Conservation (phyloP, 2,329 filamentous ascomycete species). For the Teratosphaeria gauchensis region DNA sequence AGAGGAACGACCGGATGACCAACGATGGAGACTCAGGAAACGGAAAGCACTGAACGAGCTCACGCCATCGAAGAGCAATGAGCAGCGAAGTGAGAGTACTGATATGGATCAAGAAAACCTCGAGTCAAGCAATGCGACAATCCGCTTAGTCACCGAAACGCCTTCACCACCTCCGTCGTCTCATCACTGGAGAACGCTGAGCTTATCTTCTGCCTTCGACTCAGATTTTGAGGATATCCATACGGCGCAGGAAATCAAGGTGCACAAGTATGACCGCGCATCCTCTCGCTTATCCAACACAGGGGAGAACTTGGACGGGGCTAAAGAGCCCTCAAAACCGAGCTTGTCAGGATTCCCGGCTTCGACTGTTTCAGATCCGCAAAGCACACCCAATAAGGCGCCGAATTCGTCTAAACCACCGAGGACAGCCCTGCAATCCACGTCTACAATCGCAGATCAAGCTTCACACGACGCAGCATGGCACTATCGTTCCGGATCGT, state of each 20-base stretch:
- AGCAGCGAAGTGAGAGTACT: slow-evolving; percentile 4
- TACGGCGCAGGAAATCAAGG: slow-evolving; percentile 1
- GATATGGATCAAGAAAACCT: neutral
- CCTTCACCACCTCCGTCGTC: slow-evolving; percentile 10
- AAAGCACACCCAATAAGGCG: slow-evolving; percentile 15
- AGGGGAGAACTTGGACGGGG: slow-evolving; percentile 10
- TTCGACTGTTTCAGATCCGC: slow-evolving; percentile 21
- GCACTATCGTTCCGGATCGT: slow-evolving; percentile 18
- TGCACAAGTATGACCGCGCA: slow-evolving; percentile 6
- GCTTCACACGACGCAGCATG: slow-evolving; percentile 12
- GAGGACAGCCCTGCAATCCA: slow-evolving; percentile 15
- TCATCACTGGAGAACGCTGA: neutral
- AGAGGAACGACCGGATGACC: slow-evolving; percentile 12
- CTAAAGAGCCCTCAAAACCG: slow-evolving; percentile 17
- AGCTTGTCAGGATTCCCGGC: slow-evolving; percentile 12
- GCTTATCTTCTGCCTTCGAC: neutral
- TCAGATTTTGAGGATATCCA: slow-evolving; percentile 2
- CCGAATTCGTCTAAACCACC: slow-evolving; percentile 13
- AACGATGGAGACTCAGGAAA: slow-evolving; percentile 8
- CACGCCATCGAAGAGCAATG: slow-evolving; percentile 17
- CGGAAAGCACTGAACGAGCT: slow-evolving; percentile 19
- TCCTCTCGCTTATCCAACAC: slow-evolving; percentile 9
- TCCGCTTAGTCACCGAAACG: slow-evolving; percentile 24
- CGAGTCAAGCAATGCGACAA: slow-evolving; percentile 16
- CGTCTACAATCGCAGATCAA: slow-evolving; percentile 8